phyloP scores from a whole-genome alignment of 164 flowering plant species.

The Aristolochia californica region DNA sequence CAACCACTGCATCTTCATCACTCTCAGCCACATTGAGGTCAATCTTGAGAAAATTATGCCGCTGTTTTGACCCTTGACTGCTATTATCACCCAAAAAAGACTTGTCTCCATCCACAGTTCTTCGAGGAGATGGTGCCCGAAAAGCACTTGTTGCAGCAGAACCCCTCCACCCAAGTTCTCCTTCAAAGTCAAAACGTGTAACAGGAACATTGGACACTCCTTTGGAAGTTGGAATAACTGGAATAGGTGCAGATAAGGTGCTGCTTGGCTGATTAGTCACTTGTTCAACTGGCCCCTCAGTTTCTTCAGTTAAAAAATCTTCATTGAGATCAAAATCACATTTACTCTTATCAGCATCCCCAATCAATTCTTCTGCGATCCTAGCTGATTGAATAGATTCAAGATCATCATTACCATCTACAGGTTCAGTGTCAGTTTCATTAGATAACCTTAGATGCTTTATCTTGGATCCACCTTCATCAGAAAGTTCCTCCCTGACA shows the following conservation, averaged over 20 bases:
- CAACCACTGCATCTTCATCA: slow-evolving; percentile 24
- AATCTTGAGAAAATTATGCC: slow-evolving; percentile 32
- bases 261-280: slow-evolving; percentile 15
- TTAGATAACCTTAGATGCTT: slow-evolving; percentile 18
- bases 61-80: slow-evolving; percentile 14
- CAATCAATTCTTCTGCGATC: slow-evolving; percentile 34
- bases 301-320: slow-evolving; percentile 49
- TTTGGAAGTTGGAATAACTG: slow-evolving; percentile 60
- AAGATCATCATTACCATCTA: slow-evolving; percentile 18
- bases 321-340: slow-evolving; percentile 57
- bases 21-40: slow-evolving; percentile 72
- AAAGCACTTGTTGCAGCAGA: slow-evolving; percentile 76
- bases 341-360: slow-evolving; percentile 20
- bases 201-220: slow-evolving; percentile 41
- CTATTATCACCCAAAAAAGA: slow-evolving; percentile 9
- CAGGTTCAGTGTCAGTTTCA: slow-evolving; percentile 15
- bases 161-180: slow-evolving; percentile 71
- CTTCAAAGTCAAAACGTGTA: slow-evolving; percentile 56
- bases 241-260: slow-evolving; percentile 27
- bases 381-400: slow-evolving; percentile 42
- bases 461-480: slow-evolving; percentile 15
- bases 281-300: slow-evolving; percentile 11
- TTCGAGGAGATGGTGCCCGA: slow-evolving; percentile 68
- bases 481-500: slow-evolving; percentile 13
- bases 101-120: slow-evolving; percentile 26